Evolutionary conservation across 2,329 filamentous ascomycete species (phyloP), one percentile per base, ranked within the genome.

Genomic region (Parasarocladium wereldwijsianum): DNA sequence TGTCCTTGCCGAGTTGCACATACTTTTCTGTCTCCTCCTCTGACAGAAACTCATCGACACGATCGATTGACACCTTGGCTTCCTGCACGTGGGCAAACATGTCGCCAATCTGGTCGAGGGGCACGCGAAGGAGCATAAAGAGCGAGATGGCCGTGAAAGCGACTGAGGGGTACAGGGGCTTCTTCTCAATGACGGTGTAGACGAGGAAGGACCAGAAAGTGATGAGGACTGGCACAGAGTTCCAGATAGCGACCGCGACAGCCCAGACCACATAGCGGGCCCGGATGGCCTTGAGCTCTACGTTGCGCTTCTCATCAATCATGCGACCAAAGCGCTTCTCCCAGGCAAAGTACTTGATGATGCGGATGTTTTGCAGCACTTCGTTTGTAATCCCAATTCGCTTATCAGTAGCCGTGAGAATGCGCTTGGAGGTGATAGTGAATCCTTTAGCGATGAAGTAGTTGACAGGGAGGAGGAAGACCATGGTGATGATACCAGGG

Each of bases 271-370:
- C 73, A 55, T 93, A 98, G 36, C 87, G 73, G 22, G 70, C 70
- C 34, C 85, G 76, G 32, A 98, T 55, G 18, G 83, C 73, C 42
- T 69, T 74, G 30, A 98, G 64, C 51, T 98, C 90, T 3, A 62
- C 62, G 24, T 65, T 64, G 37, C 90, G 75, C 58, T 93, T 94
- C 50, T 94, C 87, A 36, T 92, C 80, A 19, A 98, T 84, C 32
- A 83, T 74, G 14, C 72, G 70, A 34, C 81, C 72, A 49, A 94
- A 98, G 3, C 87, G 79, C 43, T 85, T 75, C 52, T 98, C 90
- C 90, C 90, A 98, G 0, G 90, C 87, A 50, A 98, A 98, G 54
- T 90, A 98, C 50, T 98, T 98, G 69, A 98, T 96, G 50, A 98
- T 94, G 30, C 90, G 76, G 40, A 98, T 96, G 44, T 96, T 98